These are phyloP conservation scores for Kwoniella sp. DNA, from an alignment of 768 basidiomycete genomes.

Conservation along the genomic window DNA sequence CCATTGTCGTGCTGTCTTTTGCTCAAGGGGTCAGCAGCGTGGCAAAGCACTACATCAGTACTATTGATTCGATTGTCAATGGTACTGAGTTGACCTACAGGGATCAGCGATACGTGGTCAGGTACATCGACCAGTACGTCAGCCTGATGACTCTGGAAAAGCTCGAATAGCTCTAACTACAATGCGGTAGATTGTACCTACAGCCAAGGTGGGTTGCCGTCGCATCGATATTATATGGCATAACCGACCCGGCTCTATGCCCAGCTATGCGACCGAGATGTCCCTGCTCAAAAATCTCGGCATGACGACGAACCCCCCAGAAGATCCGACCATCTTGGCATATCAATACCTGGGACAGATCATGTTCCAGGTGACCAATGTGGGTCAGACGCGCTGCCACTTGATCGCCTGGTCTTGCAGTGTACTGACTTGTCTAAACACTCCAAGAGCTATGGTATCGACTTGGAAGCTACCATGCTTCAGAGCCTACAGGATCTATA, in stretches of 20 bases:
- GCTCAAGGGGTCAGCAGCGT: conserved; percentile 22
- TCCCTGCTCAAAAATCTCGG: conserved; percentile 3
- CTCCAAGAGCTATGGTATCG: conserved; percentile 28
- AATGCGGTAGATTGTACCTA: conserved; percentile 11
- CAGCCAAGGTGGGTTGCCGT: conserved; percentile 11
- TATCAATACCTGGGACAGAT: conserved; percentile 36
- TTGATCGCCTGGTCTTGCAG: background rate
- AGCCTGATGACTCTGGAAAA: background rate
- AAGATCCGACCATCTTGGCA: conserved; percentile 16
- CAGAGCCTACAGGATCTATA: conserved; percentile 18
- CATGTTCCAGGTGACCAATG: conserved; percentile 14
- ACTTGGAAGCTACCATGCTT: conserved; percentile 16
- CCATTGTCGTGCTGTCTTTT: conserved; percentile 25
- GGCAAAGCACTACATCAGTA: conserved; percentile 8
- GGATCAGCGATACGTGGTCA: conserved; percentile 1
- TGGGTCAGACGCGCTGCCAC: background rate
- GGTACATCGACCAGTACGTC: conserved; percentile 2
- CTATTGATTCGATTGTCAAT: conserved; percentile 9
- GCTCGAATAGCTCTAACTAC: no score
- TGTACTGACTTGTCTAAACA: background rate
- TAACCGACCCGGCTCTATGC: background rate
- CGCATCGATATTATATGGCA: background rate
- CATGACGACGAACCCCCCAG: background rate
- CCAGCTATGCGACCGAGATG: conserved; percentile 9
- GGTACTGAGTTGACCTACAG: conserved; percentile 3